Conservation (phyloP, 257 asterid species). For the Henckelia pumila region DNA sequence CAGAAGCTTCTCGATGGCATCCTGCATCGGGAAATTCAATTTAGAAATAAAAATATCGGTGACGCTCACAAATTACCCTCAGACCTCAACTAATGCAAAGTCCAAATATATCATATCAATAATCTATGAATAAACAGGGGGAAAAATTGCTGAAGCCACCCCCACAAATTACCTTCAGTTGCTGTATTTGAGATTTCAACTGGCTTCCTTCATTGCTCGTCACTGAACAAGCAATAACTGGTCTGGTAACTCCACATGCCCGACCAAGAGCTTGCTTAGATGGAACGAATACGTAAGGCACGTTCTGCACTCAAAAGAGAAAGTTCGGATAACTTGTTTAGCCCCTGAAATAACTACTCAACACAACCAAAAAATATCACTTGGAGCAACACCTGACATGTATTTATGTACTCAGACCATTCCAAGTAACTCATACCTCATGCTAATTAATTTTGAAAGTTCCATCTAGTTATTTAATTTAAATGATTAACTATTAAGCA, state of each 20-base stretch:
- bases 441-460: not conserved
- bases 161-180: conserved; percentile 49
- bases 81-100: not conserved
- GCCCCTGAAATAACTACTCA: not conserved
- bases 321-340: not conserved
- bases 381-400: not conserved
- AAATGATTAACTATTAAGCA: not conserved
- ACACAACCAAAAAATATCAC: not conserved
- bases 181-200: conserved; percentile 81
- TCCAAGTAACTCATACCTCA: not conserved
- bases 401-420: too few relatives aligned
- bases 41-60: not conserved
- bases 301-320: conserved; percentile 31
- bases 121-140: not conserved
- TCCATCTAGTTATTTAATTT: not conserved
- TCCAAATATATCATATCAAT: not conserved
- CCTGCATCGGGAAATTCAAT: conserved; percentile 24
- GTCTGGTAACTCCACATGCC: conserved; percentile 78
- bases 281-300: conserved; percentile 45
- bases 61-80: not conserved
- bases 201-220: conserved; percentile 89
- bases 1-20: conserved; percentile 44
- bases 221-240: conserved; percentile 78
- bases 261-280: conserved; percentile 69
- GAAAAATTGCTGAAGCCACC: not conserved